phyloP scores from a whole-genome alignment of 2,329 filamentous ascomycete species.

The Microdochium nivale region DNA sequence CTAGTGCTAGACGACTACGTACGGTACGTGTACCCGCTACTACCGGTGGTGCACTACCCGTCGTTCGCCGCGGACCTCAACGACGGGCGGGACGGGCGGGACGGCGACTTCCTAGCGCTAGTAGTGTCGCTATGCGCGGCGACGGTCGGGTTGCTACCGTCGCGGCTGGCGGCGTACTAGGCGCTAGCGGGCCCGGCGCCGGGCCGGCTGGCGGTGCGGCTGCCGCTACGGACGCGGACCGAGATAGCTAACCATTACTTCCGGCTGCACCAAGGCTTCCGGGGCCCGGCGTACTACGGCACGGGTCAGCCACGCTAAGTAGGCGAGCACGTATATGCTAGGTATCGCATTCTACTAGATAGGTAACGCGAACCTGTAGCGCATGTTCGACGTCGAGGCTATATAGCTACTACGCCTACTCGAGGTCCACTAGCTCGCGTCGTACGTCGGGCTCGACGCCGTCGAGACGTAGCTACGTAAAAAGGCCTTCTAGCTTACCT shows the following conservation, averaged over 20 bases:
- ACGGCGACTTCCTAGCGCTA: constrained; percentile 14
- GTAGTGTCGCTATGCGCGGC: constrained; percentile 14
- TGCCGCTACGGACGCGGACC: constrained; percentile 14
- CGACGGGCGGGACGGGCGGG: constrained; percentile 9
- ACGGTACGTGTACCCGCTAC: not conserved
- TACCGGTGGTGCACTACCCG: not conserved
- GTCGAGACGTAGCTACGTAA: constrained; percentile 25
- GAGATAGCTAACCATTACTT: constrained; percentile 14
- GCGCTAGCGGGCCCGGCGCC: constrained; percentile 2
- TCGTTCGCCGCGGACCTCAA: not conserved
- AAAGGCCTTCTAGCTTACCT: constrained; percentile 26
- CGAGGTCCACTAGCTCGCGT: constrained; percentile 19
- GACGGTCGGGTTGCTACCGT: constrained; percentile 15
- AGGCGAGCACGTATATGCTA: constrained; percentile 22
- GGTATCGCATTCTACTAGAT: constrained; percentile 23
- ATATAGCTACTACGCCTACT: constrained; percentile 23
- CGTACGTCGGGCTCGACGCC: constrained; percentile 19
- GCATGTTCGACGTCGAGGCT: constrained; percentile 25
- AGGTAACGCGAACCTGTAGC: constrained; percentile 22
- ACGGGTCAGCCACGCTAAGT: constrained; percentile 23
- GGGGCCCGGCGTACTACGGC: constrained; percentile 12
- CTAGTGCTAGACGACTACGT: not conserved
- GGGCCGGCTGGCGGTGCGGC: no score
- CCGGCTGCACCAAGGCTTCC: constrained; percentile 3
- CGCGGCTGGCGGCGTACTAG: constrained; percentile 14